Conservation (phyloP, 129 eudicot species). For the Cynara cardunculus region DNA sequence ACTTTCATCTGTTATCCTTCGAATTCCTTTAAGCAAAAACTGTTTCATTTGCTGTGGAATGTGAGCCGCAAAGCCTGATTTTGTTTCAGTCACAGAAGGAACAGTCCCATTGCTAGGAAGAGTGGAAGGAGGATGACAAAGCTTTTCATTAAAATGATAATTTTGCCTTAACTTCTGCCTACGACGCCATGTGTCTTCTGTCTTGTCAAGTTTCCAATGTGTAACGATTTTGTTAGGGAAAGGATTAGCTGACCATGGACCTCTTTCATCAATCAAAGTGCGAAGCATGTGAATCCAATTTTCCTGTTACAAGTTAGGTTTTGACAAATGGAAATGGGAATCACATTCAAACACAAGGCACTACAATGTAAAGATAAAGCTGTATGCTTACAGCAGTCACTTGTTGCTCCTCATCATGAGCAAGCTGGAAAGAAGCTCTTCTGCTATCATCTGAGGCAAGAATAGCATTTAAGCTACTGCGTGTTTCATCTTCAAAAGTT, state of each 20-base stretch:
- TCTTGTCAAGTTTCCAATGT: slow-evolving; percentile 95
- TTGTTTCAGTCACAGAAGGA: slow-evolving; percentile 48
- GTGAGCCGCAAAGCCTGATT: slow-evolving; percentile 60
- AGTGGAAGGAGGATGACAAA: slow-evolving; percentile 68
- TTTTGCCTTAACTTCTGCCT: slow-evolving; percentile 84
- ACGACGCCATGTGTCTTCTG: slow-evolving; percentile 96
- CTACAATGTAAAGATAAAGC: background rate
- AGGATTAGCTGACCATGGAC: slow-evolving; percentile 98
- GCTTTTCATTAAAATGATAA: slow-evolving; percentile 87
- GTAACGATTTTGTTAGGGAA: slow-evolving; percentile 68
- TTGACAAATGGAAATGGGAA: slow-evolving; percentile 3
- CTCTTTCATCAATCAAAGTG: slow-evolving; percentile 91
- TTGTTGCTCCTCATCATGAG: slow-evolving; percentile 90
- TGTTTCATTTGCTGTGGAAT: slow-evolving; percentile 93
- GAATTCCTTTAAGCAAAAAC: slow-evolving; percentile 83
- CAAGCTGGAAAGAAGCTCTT: slow-evolving; percentile 84
- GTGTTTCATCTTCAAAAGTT: slow-evolving; percentile 67
- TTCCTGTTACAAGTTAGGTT: slow-evolving; percentile 53
- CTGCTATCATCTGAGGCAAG: slow-evolving; percentile 82
- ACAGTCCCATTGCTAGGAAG: slow-evolving; percentile 37
- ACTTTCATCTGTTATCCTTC: slow-evolving; percentile 76
- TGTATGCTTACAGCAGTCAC: slow-evolving; percentile 65
- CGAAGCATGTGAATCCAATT: slow-evolving; percentile 92
- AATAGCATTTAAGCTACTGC: slow-evolving; percentile 49
- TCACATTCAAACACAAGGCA: background rate